Conservation (phyloP, 1,284 basidiomycete genomes). For the Naganishia sp. region DNA sequence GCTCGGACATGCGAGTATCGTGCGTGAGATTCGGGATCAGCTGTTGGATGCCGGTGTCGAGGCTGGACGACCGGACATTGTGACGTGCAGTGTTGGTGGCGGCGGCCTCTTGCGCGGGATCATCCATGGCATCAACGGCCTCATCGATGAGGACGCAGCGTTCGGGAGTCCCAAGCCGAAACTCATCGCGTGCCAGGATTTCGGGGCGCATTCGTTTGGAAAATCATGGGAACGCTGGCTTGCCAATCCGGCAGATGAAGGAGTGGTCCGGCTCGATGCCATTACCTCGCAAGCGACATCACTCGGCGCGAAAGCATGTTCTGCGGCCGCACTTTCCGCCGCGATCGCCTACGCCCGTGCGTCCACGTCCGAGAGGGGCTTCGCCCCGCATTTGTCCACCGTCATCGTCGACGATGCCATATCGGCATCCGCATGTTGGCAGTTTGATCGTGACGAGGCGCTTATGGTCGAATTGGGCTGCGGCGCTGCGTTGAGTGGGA, state of each 20-base stretch:
- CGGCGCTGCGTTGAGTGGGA: slow-evolving; percentile 36
- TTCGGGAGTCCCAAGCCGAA: slow-evolving; percentile 34
- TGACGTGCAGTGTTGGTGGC: slow-evolving; percentile 39
- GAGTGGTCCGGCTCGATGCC: slow-evolving; percentile 8
- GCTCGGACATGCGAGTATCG: slow-evolving; percentile 40
- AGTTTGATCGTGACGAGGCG: slow-evolving; percentile 33
- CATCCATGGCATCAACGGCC: slow-evolving; percentile 24
- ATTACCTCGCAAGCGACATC: slow-evolving; percentile 44
- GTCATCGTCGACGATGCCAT: slow-evolving; percentile 41
- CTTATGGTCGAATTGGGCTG: slow-evolving; percentile 44
- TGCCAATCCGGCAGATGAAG: not conserved
- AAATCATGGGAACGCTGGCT: slow-evolving; percentile 25
- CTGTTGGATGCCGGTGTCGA: slow-evolving; percentile 19
- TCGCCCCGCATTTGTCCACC: slow-evolving; percentile 21
- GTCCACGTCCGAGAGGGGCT: slow-evolving; percentile 3
- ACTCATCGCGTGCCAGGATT: slow-evolving; percentile 35
- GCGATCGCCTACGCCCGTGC: slow-evolving; percentile 35
- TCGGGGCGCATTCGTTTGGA: slow-evolving; percentile 36
- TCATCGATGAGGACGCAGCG: slow-evolving; percentile 3
- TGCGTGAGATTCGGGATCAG: slow-evolving; percentile 39
- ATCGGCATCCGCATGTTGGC: slow-evolving; percentile 37
- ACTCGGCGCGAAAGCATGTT: slow-evolving; percentile 38
- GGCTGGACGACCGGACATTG: slow-evolving; percentile 30
- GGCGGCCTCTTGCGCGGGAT: slow-evolving; percentile 41
- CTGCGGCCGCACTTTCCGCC: slow-evolving; percentile 11